Percentiles rank a stretch among this genome's conserved stretches.
These are phyloP conservation scores for Urostyla sp. DNA, from an alignment of 73 alveolate species.

Conservation along the genomic window DNA sequence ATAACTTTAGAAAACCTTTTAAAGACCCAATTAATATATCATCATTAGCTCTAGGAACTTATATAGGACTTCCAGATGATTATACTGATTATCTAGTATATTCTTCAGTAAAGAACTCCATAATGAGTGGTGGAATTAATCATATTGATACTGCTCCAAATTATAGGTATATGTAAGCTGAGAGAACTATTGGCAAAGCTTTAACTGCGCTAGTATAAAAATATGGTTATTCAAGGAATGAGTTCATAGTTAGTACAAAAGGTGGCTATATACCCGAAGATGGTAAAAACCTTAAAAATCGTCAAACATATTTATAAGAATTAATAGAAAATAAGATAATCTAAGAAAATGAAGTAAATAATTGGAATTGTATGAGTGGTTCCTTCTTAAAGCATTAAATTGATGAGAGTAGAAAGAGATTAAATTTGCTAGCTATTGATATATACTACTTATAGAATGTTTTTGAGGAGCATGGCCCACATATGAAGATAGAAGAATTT, in stretches of 20 bases:
- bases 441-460: slow-evolving; percentile 83
- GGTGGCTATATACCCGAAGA: slow-evolving; percentile 90
- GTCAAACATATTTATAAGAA: slow-evolving; percentile 53
- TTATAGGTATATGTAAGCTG: slow-evolving; percentile 89
- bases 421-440: slow-evolving; percentile 80
- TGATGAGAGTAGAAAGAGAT: slow-evolving; percentile 67
- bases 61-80: slow-evolving; percentile 91
- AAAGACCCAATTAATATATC: slow-evolving; percentile 64
- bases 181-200: slow-evolving; percentile 85
- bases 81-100: slow-evolving; percentile 75
- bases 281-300: slow-evolving; percentile 81
- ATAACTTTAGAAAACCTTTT: slow-evolving; percentile 74
- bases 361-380: slow-evolving; percentile 88
- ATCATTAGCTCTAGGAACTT: slow-evolving; percentile 85
- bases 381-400: slow-evolving; percentile 67
- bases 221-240: slow-evolving; percentile 73
- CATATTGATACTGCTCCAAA: slow-evolving; percentile 93
- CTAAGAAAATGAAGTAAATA: slow-evolving; percentile 73
- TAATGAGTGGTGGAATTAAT: slow-evolving; percentile 83
- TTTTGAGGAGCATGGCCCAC: slow-evolving; percentile 85
- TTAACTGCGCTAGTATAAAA: slow-evolving; percentile 64
- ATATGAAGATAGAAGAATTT: slow-evolving; percentile 67
- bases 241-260: slow-evolving; percentile 76
- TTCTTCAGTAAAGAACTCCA: slow-evolving; percentile 75
- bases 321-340: slow-evolving; percentile 61